Conservation (phyloP, 345 rosid genomes). For the Cochlearia excelsa region DNA sequence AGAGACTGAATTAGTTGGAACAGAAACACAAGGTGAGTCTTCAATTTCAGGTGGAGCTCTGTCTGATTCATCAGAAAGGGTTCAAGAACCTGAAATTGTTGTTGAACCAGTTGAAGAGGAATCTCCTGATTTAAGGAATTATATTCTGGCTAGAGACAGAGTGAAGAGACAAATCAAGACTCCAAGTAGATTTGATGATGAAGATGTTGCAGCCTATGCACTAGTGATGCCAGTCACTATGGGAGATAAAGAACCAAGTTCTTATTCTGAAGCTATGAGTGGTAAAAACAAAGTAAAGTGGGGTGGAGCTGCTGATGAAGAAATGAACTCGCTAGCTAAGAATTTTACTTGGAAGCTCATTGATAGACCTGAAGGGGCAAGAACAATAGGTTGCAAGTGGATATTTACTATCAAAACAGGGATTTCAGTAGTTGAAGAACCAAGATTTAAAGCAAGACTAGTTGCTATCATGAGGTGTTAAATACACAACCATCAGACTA, state of each 20-base stretch:
- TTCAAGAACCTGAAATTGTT: no score
- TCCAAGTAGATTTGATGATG: no score
- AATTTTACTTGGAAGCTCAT: neutral
- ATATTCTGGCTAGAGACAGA: no score
- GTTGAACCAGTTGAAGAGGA: no score
- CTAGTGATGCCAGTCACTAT: neutral
- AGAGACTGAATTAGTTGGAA: no score
- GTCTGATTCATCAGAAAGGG: no score
- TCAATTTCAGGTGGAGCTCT: no score
- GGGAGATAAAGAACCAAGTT: neutral
- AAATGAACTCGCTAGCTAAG: neutral
- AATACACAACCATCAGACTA: neutral
- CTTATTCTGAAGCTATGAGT: neutral
- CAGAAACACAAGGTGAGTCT: no score
- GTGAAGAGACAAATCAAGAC: no score
- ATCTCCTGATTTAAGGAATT: no score
- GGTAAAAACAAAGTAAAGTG: neutral
- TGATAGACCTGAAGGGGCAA: neutral
- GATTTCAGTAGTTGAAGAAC: neutral
- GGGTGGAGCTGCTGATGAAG: neutral
- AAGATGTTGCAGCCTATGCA: neutral
- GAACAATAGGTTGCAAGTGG: neutral
- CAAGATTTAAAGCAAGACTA: neutral
- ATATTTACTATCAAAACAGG: neutral
- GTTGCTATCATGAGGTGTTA: neutral